Percentiles rank a stretch among this genome's conserved stretches.
Conservation (phyloP, 2,329 filamentous ascomycete genomes). For the Fusarium nurragi region DNA sequence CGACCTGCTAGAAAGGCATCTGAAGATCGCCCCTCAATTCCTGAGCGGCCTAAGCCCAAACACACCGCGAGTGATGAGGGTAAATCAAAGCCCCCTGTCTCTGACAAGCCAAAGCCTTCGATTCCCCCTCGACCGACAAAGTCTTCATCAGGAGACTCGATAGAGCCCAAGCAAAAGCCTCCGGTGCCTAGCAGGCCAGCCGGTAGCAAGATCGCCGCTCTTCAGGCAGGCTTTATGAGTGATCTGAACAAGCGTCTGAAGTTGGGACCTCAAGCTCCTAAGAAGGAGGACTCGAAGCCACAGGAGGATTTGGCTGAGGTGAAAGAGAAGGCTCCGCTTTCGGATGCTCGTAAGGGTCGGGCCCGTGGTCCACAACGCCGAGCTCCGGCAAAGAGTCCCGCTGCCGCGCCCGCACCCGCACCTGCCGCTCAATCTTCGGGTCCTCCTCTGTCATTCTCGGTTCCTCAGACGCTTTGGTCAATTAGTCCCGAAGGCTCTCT, state of each 20-base stretch:
- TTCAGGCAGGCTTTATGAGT: conserved; percentile 91
- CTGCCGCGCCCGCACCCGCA: conserved; percentile 44
- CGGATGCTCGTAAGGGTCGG: conserved; percentile 88
- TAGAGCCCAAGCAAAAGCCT: conserved; percentile 77
- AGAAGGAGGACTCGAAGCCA: conserved; percentile 73
- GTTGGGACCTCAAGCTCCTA: conserved; percentile 82
- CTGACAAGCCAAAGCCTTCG: conserved; percentile 66
- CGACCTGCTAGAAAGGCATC: conserved; percentile 53
- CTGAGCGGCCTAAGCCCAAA: conserved; percentile 65
- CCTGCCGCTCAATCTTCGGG: conserved; percentile 47
- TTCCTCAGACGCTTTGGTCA: conserved; percentile 60
- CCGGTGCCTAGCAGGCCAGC: conserved; percentile 77
- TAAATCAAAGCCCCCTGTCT: conserved; percentile 55
- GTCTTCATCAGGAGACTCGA: conserved; percentile 51
- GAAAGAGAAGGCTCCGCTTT: conserved; percentile 80
- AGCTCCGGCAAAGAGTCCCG: conserved; percentile 65
- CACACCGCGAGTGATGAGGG: conserved; percentile 51
- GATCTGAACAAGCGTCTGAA: conserved; percentile 91
- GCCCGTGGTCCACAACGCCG: conserved; percentile 87
- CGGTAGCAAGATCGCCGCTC: conserved; percentile 86
- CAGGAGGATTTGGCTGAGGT: conserved; percentile 65
- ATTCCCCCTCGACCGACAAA: conserved; percentile 72
- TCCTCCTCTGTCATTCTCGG: conserved; percentile 58
- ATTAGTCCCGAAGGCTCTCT: conserved; percentile 61
- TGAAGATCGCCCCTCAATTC: conserved; percentile 57